phyloP scores from a whole-genome alignment of 176 grass and related monocot species.

The Triticum dicoccoides region DNA sequence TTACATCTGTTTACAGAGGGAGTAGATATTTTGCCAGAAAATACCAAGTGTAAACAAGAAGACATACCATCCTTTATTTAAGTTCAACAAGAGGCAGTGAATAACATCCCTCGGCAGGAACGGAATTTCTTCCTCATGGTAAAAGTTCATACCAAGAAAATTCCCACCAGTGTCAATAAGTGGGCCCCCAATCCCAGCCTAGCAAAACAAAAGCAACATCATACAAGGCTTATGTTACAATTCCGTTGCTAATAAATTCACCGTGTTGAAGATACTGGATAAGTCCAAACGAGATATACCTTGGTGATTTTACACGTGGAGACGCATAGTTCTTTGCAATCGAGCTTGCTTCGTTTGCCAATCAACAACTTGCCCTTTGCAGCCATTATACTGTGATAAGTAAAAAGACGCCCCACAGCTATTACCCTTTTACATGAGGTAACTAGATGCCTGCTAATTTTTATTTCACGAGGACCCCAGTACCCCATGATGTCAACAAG shows the following conservation, averaged over 20 bases:
- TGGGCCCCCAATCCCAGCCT: background rate
- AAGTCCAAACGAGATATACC: background rate
- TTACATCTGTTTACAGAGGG: no score
- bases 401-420: background rate
- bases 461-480: background rate
- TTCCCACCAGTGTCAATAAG: background rate
- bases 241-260: background rate
- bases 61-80: background rate
- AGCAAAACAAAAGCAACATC: background rate
- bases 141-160: slow-evolving; percentile 8
- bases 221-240: background rate
- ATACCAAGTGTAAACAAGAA: background rate
- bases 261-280: background rate
- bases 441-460: background rate
- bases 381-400: background rate
- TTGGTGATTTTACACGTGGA: slow-evolving; percentile 8
- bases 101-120: background rate
- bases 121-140: background rate
- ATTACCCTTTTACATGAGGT: background rate
- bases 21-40: background rate
- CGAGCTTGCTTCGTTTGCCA: background rate
- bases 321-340: background rate
- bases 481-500: background rate
- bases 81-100: background rate
- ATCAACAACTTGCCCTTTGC: background rate